Evolutionary conservation across 495 filamentous ascomycete species (phyloP).

Genomic region (Symbiotaphrina buchneri): DNA sequence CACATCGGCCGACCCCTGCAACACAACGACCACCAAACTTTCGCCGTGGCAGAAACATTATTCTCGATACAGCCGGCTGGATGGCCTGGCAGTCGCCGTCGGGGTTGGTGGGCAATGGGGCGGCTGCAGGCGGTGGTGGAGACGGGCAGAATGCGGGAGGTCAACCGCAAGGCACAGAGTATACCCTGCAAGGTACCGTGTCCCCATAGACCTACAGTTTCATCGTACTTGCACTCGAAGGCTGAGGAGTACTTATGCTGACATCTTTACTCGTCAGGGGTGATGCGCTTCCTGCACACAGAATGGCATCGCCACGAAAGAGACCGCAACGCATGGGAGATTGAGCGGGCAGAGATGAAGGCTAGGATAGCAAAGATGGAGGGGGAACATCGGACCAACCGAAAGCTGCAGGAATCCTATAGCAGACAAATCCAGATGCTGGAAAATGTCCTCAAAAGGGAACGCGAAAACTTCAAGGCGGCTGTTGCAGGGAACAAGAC

Average conservation of each 20-base stretch:
- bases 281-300: conserved; percentile 97
- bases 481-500: conserved; percentile 12
- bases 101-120: conserved; percentile 42
- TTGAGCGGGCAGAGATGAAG: conserved; percentile 98
- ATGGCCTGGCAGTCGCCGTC: conserved; percentile 43
- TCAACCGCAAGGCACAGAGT: conserved; percentile 78
- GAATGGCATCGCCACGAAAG: conserved; percentile 98
- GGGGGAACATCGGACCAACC: conserved; percentile 64
- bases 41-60: too few relatives aligned
- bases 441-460: conserved; percentile 69
- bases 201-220: not conserved
- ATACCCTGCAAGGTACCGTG: conserved; percentile 80
- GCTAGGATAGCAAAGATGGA: conserved; percentile 90
- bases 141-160: conserved; percentile 19
- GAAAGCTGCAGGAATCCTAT: conserved; percentile 66
- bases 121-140: conserved; percentile 26
- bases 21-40: too few relatives aligned
- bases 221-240: not conserved
- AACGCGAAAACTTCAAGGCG: conserved; percentile 22
- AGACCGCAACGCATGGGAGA: conserved; percentile 96
- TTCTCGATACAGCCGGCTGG: too few relatives aligned
- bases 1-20: too few relatives aligned
- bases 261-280: conserved; percentile 29
- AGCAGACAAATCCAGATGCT: conserved; percentile 79
- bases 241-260: not conserved